Conservation (phyloP, 163 green algal species). For the Scenedesmus sp. region DNA sequence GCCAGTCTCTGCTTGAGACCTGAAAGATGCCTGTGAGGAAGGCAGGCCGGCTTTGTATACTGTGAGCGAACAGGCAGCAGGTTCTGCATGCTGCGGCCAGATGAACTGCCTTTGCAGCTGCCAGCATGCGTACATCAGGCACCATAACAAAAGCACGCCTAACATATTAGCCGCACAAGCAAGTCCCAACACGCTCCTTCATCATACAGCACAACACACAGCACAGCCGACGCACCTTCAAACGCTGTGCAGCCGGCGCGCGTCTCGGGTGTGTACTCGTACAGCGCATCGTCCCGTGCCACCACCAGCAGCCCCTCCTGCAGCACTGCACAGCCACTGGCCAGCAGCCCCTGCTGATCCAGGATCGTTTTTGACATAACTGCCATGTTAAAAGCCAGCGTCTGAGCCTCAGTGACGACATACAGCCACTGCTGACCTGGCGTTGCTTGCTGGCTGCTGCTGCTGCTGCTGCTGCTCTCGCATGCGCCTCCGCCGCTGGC, state of each 20-base stretch:
- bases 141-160: too few species aligned
- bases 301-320: slow-evolving; percentile 51
- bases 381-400: slow-evolving; percentile 71
- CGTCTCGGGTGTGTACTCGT: slow-evolving; percentile 73
- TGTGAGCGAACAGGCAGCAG: too few species aligned
- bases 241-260: slow-evolving; percentile 71
- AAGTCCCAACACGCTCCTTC: not conserved
- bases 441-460: slow-evolving; percentile 22
- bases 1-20: too few species aligned
- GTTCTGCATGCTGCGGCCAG: too few species aligned
- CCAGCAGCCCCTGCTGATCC: slow-evolving; percentile 55
- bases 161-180: too few species aligned
- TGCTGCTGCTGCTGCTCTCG: not conserved
- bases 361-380: slow-evolving; percentile 68
- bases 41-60: too few species aligned
- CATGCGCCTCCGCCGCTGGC: slow-evolving; percentile 2
- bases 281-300: slow-evolving; percentile 66
- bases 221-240: slow-evolving; percentile 52
- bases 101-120: too few species aligned
- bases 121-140: too few species aligned
- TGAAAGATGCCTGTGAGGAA: too few species aligned
- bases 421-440: slow-evolving; percentile 62
- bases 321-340: not conserved
- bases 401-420: slow-evolving; percentile 78
- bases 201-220: not conserved